Base-by-base conservation (phyloP, 164 flowering plant genomes). In the Aristolochia californica region DNA sequence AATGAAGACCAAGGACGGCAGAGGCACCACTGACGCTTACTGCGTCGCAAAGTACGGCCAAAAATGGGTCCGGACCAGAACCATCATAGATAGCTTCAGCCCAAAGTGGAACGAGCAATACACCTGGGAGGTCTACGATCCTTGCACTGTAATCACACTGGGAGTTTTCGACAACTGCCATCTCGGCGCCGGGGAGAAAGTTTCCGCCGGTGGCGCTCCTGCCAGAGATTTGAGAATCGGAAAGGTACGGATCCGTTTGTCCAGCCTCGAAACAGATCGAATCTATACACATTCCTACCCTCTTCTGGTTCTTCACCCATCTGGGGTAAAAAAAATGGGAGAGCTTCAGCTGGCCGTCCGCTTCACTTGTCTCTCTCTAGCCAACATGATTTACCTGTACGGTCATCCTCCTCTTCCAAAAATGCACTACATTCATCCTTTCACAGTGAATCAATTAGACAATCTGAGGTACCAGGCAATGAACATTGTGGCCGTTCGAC, bases 31-130 rank as follows among this genome's bases (percentile, higher is more conserved):
- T 28, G 96, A 88, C 71, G 83, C 93, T n/a, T 88, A 85, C 56
- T 87, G 96, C 57, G 91, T 87, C 4, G 96, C 91, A 10, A 87
- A 80, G 66, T 88, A 79, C 52, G 96, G 96, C 11, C 85, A 70
- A 61, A 88, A 88, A 61, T 88, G 96, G 96, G 85, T 85, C 2
- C 78, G 69, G 22, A 79, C 83, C 11, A 70, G 83, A 67, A 81
- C 86, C 12, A 74, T 77, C 18, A 62, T 75, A 0, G 73, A 74
- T 66, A 70, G 67, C 60, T 66, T 72, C 56, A 64, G 25, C 53
- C 86, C 86, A 30, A 75, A 62, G 61, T 80, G 83, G 85, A 76
- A 80, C 27, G 83, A 80, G 76, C 85, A 80, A 24, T 80, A 81
- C 68, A 77, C 78, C 8, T 81, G 86, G 86, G 82, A 81, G 61